Base-by-base conservation (phyloP, 2,329 filamentous ascomycete species). In the Ceratocystis albifundus region DNA sequence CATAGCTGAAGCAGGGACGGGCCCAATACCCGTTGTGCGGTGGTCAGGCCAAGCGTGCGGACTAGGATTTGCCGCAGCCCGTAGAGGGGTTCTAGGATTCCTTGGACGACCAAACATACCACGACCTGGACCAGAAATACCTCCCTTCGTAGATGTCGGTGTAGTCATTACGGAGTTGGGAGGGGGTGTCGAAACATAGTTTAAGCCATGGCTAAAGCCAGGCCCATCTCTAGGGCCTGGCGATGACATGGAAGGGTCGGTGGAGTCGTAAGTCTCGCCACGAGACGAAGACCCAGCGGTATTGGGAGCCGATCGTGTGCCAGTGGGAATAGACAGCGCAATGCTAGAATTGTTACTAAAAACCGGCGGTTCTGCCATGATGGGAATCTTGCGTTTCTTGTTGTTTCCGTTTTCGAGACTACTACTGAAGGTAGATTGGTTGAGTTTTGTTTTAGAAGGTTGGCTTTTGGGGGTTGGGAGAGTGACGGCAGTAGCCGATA, bases 331-430 rank as follows among this genome's bases (percentile, higher is more conserved):
- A 25, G 55, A n/a, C 55, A 59, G 4, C 25, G 25, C 30, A 15
- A 30, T 28, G 20, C 25, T 30, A 25, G 55, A 7, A 15, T n/a
- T 15, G 12, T 20, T 59, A n/a, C 12, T 20, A 17, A 53, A 36
- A 25, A 36, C 20, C 4, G 41, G 28, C 15, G 85, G 80, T 71
- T 89, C 88, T 20, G 89, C 88, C 8, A 90, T 90, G 0, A 91
- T 91, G 0, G 94, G 94, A 46, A 99, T 97, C 77, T 99, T 99
- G 71, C 94, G 84, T 76, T 99, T 99, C 77, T 99, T 99, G 74
- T 99, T 99, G 75, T 96, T 97, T 45, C 90, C 96, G 72, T 97
- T 97, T 76, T 99, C 94, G 72, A 96, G 94, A 74, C 97, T 97
- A 15, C 92, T 91, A 74, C 97, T 93, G 10, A 84, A 79, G 2